Evolutionary conservation across 352 stramenopile species (phyloP).

Genomic region (Pilasporangium apinafurcum): DNA sequence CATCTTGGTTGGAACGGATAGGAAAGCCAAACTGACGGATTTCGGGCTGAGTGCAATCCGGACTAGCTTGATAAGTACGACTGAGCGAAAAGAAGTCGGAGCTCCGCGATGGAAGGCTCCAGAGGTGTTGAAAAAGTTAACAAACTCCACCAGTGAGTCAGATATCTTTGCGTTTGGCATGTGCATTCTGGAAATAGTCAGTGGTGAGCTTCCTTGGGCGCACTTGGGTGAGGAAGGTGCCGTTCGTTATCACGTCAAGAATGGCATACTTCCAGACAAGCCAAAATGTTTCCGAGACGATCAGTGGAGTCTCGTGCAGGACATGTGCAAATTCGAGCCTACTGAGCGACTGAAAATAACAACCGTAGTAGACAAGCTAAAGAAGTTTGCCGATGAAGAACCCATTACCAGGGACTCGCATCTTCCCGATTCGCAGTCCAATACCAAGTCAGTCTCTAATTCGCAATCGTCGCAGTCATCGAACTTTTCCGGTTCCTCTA

Average conservation of each 20-base stretch:
- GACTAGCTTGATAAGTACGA: not conserved
- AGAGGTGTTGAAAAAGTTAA: not conserved
- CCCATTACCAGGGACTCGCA: too few relatives aligned
- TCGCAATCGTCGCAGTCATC: too few relatives aligned
- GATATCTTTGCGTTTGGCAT: conserved; percentile 13
- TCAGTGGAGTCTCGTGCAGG: not conserved
- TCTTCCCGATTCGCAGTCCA: too few relatives aligned
- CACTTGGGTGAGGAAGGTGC: too few relatives aligned
- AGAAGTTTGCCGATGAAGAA: too few relatives aligned
- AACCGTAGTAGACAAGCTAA: not conserved
- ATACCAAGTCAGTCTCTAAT: too few relatives aligned
- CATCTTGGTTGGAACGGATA: conserved; percentile 1
- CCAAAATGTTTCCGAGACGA: not conserved
- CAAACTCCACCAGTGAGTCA: conserved; percentile 1
- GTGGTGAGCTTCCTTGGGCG: conserved; percentile 1
- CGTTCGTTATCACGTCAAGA: too few relatives aligned
- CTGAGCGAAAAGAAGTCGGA: not conserved
- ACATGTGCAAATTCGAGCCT: not conserved
- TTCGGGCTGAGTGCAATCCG: conserved; percentile 8
- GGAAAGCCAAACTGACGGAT: conserved; percentile 5
- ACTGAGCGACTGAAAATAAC: not conserved
- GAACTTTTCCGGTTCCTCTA: too few relatives aligned
- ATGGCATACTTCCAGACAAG: not conserved
- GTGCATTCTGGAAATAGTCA: conserved; percentile 8
- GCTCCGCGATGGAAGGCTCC: not conserved